Evolutionary conservation across 2,329 filamentous ascomycete species (phyloP).

Genomic region (Eurotiales sp.): DNA sequence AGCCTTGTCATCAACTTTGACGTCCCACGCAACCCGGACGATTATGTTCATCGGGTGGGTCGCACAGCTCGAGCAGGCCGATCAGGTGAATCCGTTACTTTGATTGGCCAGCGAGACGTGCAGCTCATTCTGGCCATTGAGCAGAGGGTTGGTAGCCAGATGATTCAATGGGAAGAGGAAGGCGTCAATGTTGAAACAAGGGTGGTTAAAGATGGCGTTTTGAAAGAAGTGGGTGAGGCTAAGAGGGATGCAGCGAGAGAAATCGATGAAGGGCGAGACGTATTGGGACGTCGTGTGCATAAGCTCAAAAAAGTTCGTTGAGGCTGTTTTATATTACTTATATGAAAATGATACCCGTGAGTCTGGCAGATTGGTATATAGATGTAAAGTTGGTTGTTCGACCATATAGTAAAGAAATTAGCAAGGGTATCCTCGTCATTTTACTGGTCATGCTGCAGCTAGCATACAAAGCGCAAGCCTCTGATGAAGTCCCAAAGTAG

Average conservation of each 20-base stretch:
- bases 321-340: conserved; percentile 17
- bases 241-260: conserved; percentile 87
- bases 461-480: conserved; percentile 1
- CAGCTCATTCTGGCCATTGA: conserved; percentile 89
- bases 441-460: not conserved
- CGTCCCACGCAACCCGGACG: conserved; percentile 89
- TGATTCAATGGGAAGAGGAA: conserved; percentile 83
- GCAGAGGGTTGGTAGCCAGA: conserved; percentile 68
- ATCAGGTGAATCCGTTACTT: conserved; percentile 74
- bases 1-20: conserved; percentile 92
- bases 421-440: conserved; percentile 13
- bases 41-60: conserved; percentile 95
- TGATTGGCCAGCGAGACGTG: conserved; percentile 91
- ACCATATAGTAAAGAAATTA: not conserved
- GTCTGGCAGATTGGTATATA: not conserved
- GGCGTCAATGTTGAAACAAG: conserved; percentile 91
- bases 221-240: conserved; percentile 92
- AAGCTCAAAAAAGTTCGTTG: conserved; percentile 41
- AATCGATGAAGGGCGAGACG: conserved; percentile 88
- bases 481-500: not conserved
- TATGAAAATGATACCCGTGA: conserved; percentile 13
- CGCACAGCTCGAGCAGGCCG: conserved; percentile 90
- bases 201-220: conserved; percentile 69
- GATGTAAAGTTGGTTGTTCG: too few relatives aligned
- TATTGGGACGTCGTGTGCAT: conserved; percentile 71